Evolutionary conservation across 768 basidiomycete species (phyloP), one percentile per base, ranked within the genome.

Genomic region (Rhodotorula diobovata): DNA sequence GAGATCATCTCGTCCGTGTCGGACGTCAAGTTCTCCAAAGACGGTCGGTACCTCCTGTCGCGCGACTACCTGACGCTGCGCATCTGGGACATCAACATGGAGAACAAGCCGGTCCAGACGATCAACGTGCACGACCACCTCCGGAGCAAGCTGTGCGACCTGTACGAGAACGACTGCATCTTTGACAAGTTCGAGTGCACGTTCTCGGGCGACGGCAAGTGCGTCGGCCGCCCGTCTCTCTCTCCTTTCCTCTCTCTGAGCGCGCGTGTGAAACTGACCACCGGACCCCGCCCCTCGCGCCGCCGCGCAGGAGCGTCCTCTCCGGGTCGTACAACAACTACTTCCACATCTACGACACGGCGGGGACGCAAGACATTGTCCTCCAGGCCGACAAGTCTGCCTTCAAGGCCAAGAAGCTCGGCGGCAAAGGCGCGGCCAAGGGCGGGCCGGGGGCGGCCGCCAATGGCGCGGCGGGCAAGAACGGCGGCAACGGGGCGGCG

Each of bases 301-400:
- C 28, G 23, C 39, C n/a, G 2, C 39, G 37, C 77, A 99, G 96
- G 78, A 88, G 94, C 81, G 93, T 98, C 70, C 84, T 99, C 74
- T 97, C 96, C n/a, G 96, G 96, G 55, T 98, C 96, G 61, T 99
- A 99, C 83, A 95, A 98, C 84, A 99, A 99, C 83, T 98, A 95
- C 83, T 94, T 99, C 90, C 93, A 93, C 81, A 96, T 99, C 87
- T 99, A 93, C 82, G 95, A 98, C 81, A 87, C 88, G 63, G 91
- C 95, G 70, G 76, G 70, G 15, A 79, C 87, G 72, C 89, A 88
- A 71, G 96, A 98, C 78, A 88, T 94, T 55, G 91, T 97, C 21
- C 82, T 99, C 66, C 96, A 98, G 81, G 96, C 96, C 4, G 96
- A 99, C 84, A 99, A 99, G 81, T 94, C 93, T 25, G 94, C 95